These are phyloP conservation scores for Boletus vermiculosoides DNA, from an alignment of 768 basidiomycete species.

Conservation along the genomic window DNA sequence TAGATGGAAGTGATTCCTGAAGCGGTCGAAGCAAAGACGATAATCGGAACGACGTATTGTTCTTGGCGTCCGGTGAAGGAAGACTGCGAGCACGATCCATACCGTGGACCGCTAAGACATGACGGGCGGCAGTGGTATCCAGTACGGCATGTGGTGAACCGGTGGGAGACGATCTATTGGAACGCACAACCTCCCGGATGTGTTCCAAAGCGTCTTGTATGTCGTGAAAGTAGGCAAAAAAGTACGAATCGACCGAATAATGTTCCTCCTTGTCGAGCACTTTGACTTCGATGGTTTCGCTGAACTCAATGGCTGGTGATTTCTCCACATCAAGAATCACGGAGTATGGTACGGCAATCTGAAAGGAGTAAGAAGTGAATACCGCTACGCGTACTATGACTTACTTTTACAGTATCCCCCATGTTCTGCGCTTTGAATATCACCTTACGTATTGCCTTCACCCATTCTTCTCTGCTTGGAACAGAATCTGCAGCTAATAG, in stretches of 20 bases:
- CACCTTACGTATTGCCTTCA: slow-evolving; percentile 89
- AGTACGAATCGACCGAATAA: slow-evolving; percentile 81
- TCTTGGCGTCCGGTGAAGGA: slow-evolving; percentile 34
- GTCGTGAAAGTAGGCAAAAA: slow-evolving; percentile 93
- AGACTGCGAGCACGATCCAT: slow-evolving; percentile 43
- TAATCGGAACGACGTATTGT: slow-evolving; percentile 55
- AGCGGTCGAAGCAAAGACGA: slow-evolving; percentile 67
- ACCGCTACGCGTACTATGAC: slow-evolving; percentile 3
- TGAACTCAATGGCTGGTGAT: slow-evolving; percentile 89
- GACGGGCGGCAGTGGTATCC: slow-evolving; percentile 57
- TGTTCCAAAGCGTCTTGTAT: slow-evolving; percentile 72
- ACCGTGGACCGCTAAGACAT: slow-evolving; percentile 22
- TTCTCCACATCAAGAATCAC: slow-evolving; percentile 86
- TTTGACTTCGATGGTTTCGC: slow-evolving; percentile 93
- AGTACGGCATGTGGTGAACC: slow-evolving; percentile 38
- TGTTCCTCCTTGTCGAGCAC: slow-evolving; percentile 79
- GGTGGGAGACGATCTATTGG: slow-evolving; percentile 39
- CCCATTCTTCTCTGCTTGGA: slow-evolving; percentile 90
- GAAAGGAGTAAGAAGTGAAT: slow-evolving; percentile 8
- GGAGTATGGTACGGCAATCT: slow-evolving; percentile 95
- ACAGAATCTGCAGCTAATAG: slow-evolving; percentile 73
- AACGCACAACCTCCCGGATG: slow-evolving; percentile 75
- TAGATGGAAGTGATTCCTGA: slow-evolving; percentile 49
- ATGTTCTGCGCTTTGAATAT: slow-evolving; percentile 96
- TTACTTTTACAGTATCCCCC: slow-evolving; percentile 92